These are phyloP conservation scores for Penicillium riverlandense DNA, from an alignment of 495 filamentous ascomycete genomes.

Conservation along the genomic window DNA sequence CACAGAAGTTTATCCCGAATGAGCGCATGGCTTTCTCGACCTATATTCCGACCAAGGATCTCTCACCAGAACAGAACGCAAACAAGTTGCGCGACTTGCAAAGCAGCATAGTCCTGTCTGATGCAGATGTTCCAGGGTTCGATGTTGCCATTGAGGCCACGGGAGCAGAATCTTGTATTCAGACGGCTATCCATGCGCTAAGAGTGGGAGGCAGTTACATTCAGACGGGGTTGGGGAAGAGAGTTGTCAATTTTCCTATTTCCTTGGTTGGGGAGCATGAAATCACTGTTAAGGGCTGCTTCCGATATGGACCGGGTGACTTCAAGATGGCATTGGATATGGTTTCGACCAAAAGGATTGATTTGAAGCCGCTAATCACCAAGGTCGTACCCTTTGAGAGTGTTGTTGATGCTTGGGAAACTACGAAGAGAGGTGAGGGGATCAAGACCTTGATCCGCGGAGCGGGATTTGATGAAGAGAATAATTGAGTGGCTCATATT, in stretches of 20 bases:
- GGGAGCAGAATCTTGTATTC: conserved; percentile 71
- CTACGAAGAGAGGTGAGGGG: conserved; percentile 66
- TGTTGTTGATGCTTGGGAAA: conserved; percentile 71
- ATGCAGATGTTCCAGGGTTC: conserved; percentile 40
- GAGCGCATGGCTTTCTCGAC: conserved; percentile 26
- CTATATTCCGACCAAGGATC: conserved; percentile 16
- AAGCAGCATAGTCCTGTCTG: neutral
- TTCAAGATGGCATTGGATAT: conserved; percentile 72
- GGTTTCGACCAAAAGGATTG: conserved; percentile 53
- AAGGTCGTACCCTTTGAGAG: conserved; percentile 62
- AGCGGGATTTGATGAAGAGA: conserved; percentile 3
- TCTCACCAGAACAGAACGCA: conserved; percentile 24
- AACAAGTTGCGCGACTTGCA: conserved; percentile 13
- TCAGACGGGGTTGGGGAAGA: conserved; percentile 76
- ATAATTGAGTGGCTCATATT: neutral
- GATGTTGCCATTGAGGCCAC: conserved; percentile 79
- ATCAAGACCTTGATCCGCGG: conserved; percentile 83
- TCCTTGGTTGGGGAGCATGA: conserved; percentile 75
- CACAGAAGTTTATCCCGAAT: conserved; percentile 54
- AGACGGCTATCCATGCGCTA: conserved; percentile 63
- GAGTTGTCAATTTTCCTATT: conserved; percentile 76
- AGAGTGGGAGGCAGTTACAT: conserved; percentile 72
- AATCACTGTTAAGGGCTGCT: conserved; percentile 70
- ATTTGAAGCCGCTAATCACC: conserved; percentile 65
- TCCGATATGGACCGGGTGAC: conserved; percentile 77